A percentile compares a stretch with the other conserved stretches of the same genome.
phyloP scores from a whole-genome alignment of 148 eudicot genomes.

The Persicaria tinctoria region DNA sequence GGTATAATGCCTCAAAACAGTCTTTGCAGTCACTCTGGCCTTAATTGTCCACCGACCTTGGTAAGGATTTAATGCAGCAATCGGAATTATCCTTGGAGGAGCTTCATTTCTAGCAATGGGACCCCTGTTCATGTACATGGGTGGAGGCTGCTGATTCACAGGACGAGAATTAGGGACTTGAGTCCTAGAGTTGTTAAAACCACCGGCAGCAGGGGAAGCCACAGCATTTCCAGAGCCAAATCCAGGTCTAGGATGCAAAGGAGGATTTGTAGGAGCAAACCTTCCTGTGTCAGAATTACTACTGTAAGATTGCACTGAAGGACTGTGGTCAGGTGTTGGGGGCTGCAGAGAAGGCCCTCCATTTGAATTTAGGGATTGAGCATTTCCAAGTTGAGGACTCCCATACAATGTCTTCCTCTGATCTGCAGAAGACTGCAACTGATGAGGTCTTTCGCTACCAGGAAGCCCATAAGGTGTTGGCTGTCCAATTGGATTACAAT shows the following conservation, averaged over 20 bases:
- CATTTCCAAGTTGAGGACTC: conserved; percentile 29
- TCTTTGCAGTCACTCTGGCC: conserved; percentile 85
- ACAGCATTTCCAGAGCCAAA: conserved; percentile 26
- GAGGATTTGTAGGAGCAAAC: conserved; percentile 21
- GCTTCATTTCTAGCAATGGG: conserved; percentile 81
- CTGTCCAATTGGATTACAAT: conserved; percentile 60
- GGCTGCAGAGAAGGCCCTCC: conserved; percentile 28
- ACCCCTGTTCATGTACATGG: conserved; percentile 71
- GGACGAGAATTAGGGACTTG: conserved; percentile 11
- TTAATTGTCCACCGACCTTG: conserved; percentile 92
- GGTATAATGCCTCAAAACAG: conserved; percentile 63
- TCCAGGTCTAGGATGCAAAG: conserved; percentile 27
- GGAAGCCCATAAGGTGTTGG: conserved; percentile 38
- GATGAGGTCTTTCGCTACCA: conserved; percentile 30
- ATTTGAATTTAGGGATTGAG: conserved; percentile 16
- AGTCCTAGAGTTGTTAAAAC: conserved; percentile 18
- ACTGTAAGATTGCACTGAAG: conserved; percentile 35
- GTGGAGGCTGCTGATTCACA: conserved; percentile 49
- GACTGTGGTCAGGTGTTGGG: conserved; percentile 23
- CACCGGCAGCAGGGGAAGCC: conserved; percentile 11
- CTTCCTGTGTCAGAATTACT: conserved; percentile 36
- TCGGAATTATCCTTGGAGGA: conserved; percentile 68
- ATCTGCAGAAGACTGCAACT: conserved; percentile 30
- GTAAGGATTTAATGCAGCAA: conserved; percentile 79
- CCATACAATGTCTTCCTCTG: conserved; percentile 29